Evolutionary conservation across 2,329 filamentous ascomycete species (phyloP), one percentile per base, ranked within the genome.

Genomic region (Fonsecaea pedrosoi): DNA sequence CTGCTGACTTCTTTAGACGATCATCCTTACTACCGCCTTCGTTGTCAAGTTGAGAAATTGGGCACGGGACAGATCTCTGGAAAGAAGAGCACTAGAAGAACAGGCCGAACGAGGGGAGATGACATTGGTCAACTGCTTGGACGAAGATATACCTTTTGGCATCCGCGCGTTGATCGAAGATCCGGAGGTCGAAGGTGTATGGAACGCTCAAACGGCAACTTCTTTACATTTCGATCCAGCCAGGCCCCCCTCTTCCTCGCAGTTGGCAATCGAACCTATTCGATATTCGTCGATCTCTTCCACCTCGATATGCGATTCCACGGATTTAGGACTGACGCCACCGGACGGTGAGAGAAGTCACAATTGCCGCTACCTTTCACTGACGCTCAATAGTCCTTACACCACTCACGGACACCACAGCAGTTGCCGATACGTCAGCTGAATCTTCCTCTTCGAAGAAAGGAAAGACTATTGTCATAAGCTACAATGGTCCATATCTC

Each of bases 141-240:
- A 78, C 56, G 82, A 86, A 59, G 89, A 92, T 9, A 87, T 96
- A 40, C 93, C 92, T 0, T 97, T 97, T 74, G 94, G 94, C 21
- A 87, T 95, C 61, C 88, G 91, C 72, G 94, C 94, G 6, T 87
- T 97, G 55, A 90, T 97, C 76, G 90, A 87, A 72, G 93, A 93
- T 5, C 83, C 96, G 53, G 87, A 94, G 75, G 87, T 96, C 7
- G 92, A 96, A 70, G 94, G 92, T 3, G 93, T 97, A 59, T 92
- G 90, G 89, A 87, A 91, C 58, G 89, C 87, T 30, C 81, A 82
- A 60, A 82, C 82, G 32, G 79, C 74, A 60, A 78, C 76, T 62
- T 78, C 76, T 45, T 63, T 72, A 32, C 70, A 72, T 18, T 37
- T 45, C 35, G 30, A 68, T 35, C 18, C 48, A 21, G 45, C 42